These are phyloP conservation scores for Boletellus deceptivus DNA, from an alignment of 1,284 basidiomycete species.

Conservation along the genomic window DNA sequence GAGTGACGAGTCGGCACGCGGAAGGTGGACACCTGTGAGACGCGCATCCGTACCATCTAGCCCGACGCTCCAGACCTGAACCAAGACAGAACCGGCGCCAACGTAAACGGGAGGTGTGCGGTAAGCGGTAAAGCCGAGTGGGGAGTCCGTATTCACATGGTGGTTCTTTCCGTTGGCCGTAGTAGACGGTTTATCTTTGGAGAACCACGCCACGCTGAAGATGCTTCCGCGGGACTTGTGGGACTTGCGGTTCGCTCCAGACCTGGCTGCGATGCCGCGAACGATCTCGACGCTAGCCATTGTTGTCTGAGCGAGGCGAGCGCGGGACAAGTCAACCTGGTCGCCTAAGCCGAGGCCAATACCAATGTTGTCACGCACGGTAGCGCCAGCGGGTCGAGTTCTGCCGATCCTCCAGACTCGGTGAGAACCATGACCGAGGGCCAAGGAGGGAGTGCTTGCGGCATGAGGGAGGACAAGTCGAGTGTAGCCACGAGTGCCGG, in stretches of 20 bases:
- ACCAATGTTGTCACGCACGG: slow-evolving; percentile 26
- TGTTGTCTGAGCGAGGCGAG: slow-evolving; percentile 76
- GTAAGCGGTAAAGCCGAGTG: slow-evolving; percentile 61
- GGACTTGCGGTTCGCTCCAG: slow-evolving; percentile 14
- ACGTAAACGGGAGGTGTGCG: slow-evolving; percentile 74
- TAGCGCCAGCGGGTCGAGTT: slow-evolving; percentile 7
- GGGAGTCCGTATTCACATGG: slow-evolving; percentile 28
- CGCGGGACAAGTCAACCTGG: slow-evolving; percentile 66
- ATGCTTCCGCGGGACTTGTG: slow-evolving; percentile 24
- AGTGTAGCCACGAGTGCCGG: slow-evolving; percentile 62
- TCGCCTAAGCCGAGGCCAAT: slow-evolving; percentile 39
- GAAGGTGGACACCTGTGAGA: slow-evolving; percentile 47
- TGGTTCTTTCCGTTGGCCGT: slow-evolving; percentile 9
- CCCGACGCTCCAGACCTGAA: slow-evolving; percentile 84
- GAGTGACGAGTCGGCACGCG: slow-evolving; percentile 11
- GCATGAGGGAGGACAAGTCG: slow-evolving; percentile 70
- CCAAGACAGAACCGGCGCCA: slow-evolving; percentile 62
- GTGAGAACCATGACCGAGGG: slow-evolving; percentile 11
- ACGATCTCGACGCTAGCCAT: slow-evolving; percentile 85
- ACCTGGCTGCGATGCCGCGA: slow-evolving; percentile 49
- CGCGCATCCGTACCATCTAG: slow-evolving; percentile 70
- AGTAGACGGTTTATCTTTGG: slow-evolving; percentile 21
- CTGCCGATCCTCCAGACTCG: slow-evolving; percentile 29
- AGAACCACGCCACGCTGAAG: slow-evolving; percentile 33
- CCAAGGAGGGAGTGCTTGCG: slow-evolving; percentile 33